These are phyloP conservation scores for Clonostachys sp. DNA, from an alignment of 2,329 filamentous ascomycete species.

Conservation along the genomic window DNA sequence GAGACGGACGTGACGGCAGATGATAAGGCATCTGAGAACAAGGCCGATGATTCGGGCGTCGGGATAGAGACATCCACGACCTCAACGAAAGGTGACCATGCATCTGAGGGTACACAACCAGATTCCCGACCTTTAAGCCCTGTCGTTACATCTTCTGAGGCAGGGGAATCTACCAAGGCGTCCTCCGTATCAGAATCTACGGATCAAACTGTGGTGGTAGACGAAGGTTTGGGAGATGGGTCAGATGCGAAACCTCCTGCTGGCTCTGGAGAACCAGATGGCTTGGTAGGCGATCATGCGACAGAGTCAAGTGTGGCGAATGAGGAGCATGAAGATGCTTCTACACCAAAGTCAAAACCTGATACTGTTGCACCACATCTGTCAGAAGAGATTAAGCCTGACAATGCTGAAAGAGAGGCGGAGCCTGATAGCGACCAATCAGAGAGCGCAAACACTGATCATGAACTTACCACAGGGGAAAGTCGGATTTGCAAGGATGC, in stretches of 20 bases:
- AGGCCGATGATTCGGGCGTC: slow-evolving; percentile 48
- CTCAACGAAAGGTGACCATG: slow-evolving; percentile 36
- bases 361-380: no score
- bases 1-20: slow-evolving; percentile 15
- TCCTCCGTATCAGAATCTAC: slow-evolving; percentile 61
- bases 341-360: not conserved
- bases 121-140: slow-evolving; percentile 58
- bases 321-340: not conserved
- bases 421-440: no score
- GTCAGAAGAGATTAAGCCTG: no score
- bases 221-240: no score
- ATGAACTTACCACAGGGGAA: no score
- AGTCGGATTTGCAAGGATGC: no score
- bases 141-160: slow-evolving; percentile 45
- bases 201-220: slow-evolving; percentile 48
- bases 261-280: slow-evolving; percentile 11
- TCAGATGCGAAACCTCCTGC: no score
- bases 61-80: slow-evolving; percentile 37
- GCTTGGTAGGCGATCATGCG: not conserved
- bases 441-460: no score
- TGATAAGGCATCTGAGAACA: slow-evolving; percentile 31
- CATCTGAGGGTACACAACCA: slow-evolving; percentile 39
- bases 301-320: not conserved
- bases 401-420: no score
- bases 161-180: slow-evolving; percentile 56